Evolutionary conservation across 2,329 filamentous ascomycete species (phyloP).

Genomic region (Escovopsis weberi): DNA sequence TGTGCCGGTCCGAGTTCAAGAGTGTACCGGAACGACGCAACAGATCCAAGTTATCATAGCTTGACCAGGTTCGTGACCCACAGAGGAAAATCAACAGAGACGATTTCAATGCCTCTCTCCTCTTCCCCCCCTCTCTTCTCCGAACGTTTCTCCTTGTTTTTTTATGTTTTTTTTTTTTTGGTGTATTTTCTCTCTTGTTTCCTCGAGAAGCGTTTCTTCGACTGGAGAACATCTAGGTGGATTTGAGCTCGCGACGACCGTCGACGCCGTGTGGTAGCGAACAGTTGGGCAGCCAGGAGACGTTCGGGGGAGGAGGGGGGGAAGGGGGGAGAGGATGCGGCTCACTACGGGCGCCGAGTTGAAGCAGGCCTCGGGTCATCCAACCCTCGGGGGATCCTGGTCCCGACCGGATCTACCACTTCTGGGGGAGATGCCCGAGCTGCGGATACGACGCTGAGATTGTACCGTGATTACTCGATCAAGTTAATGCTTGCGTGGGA

Average conservation of each 20-base stretch:
- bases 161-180: too few species aligned
- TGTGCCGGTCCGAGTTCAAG: background rate
- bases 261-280: too few species aligned
- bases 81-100: background rate
- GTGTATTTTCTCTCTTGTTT: too few species aligned
- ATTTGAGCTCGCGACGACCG: too few species aligned
- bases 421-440: conserved; percentile 23
- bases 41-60: background rate
- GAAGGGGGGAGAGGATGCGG: conserved; percentile 31
- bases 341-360: conserved; percentile 80
- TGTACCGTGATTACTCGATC: conserved; percentile 94
- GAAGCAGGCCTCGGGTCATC: conserved; percentile 31
- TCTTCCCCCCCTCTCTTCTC: conserved; percentile 15
- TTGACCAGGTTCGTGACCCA: conserved; percentile 6
- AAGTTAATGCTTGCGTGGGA: conserved; percentile 99
- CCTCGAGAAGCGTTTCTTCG: too few species aligned
- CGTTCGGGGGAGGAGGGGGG: conserved; percentile 1
- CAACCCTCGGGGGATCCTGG: conserved; percentile 26
- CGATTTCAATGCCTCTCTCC: conserved; percentile 3
- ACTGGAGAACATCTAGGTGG: background rate
- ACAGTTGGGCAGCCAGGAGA: background rate
- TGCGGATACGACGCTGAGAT: conserved; percentile 67
- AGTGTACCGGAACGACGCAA: conserved; percentile 7
- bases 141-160: conserved; percentile 1
- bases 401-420: background rate